phyloP scores from a whole-genome alignment of 2,329 filamentous ascomycete genomes.

The Pseudocercospora fuligena region DNA sequence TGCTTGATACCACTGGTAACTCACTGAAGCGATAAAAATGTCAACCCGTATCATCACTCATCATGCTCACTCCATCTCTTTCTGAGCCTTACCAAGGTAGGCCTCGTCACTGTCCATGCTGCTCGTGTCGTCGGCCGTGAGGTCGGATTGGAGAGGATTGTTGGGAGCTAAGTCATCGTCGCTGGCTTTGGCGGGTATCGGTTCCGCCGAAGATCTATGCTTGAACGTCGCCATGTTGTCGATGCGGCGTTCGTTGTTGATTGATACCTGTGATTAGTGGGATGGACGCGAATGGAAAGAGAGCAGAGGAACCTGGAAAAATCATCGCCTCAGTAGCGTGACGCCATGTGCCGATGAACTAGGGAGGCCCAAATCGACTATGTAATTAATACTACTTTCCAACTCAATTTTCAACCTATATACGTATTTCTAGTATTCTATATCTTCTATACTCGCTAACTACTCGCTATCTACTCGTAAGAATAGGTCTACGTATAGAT shows the following conservation, averaged over 20 bases:
- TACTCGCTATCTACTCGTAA: too few species aligned
- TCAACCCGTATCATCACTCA: neutral
- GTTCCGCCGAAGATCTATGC: slow-evolving; percentile 19
- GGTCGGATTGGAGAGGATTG: slow-evolving; percentile 42
- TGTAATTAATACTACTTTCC: too few species aligned
- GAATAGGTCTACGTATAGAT: too few species aligned
- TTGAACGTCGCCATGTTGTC: slow-evolving; percentile 18
- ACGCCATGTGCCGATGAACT: slow-evolving; percentile 8
- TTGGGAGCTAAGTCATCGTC: slow-evolving; percentile 32
- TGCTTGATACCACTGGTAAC: slow-evolving; percentile 37
- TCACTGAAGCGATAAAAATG: slow-evolving; percentile 35
- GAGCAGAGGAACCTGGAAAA: neutral
- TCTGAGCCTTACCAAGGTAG: slow-evolving; percentile 42
- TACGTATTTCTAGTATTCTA: too few species aligned
- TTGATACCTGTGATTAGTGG: neutral
- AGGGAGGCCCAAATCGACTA: too few species aligned
- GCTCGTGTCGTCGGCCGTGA: slow-evolving; percentile 34
- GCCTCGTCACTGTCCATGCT: slow-evolving; percentile 44
- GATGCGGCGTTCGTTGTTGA: neutral
- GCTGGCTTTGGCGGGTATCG: slow-evolving; percentile 17
- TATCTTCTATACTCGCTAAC: too few species aligned
- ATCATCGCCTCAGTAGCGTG: neutral
- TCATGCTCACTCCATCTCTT: slow-evolving; percentile 30
- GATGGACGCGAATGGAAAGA: neutral
- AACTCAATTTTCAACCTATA: too few species aligned